Base-by-base conservation (phyloP, 192 early-diverging fungal species). In the Radiomyces spectabilis region DNA sequence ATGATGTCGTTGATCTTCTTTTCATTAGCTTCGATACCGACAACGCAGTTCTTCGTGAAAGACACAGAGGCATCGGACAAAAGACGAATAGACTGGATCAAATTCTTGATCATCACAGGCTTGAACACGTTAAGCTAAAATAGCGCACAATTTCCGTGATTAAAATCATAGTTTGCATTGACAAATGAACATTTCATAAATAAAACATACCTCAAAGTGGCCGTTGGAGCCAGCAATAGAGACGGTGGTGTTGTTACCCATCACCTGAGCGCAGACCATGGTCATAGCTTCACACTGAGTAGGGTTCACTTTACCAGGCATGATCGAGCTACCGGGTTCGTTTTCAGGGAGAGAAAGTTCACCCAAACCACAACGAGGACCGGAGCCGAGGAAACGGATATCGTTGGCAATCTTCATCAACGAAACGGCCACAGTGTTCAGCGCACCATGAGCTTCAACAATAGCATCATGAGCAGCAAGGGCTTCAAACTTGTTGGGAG, bases 331-430 rank as follows among this genome's bases (percentile, higher is more conserved):
- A 52, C 97, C 97, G 37, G 97, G 97, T 72, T 99, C 97, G 71
- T 99, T 99, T 74, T 97, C 94, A 35, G 97, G 97, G 54, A 99
- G 83, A 59, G 68, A 73, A 48, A 99, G 80, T 74, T 99, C 97
- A 45, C 94, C 95, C 33, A 99, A 78, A 39, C 97, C 97, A 71
- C 95, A 98, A 53, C 97, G 89, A 38, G 97, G 97, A 4, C 97
- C 97, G 35, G 93, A 95, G 47, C 85, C 87, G n/a, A 95, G 83
- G 55, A 93, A 78, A 34, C 97, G 89, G 55, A 99, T 96, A 68
- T 99, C 97, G 74, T 95, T 97, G 67, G 94, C 95, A 66, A 99
- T 97, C 85, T 99, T 99, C 84, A 93, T 94, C 60, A 99, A 79
- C 18, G 93, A 95, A 40, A 87, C 88, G 27, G 95, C 95, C 56